Evolutionary conservation across 2,329 filamentous ascomycete genomes (phyloP).

Genomic region (Aspergillus pseudoviridinutans): DNA sequence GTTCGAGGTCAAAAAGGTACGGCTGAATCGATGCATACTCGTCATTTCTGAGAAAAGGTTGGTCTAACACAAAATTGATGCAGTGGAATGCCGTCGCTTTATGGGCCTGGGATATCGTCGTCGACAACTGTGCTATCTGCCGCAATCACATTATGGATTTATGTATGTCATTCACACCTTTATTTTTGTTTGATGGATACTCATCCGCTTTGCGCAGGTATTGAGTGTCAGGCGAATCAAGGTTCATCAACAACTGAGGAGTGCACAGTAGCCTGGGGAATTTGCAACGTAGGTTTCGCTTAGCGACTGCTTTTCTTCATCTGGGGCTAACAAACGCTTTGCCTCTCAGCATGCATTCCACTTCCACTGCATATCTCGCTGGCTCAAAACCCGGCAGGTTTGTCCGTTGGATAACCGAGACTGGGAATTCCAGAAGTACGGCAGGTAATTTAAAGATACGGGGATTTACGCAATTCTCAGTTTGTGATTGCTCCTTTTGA

Average conservation of each 20-base stretch:
- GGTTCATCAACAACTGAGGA: conserved; percentile 95
- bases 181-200: background rate
- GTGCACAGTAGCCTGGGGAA: conserved; percentile 98
- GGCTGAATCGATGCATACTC: conserved; percentile 6
- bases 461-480: background rate
- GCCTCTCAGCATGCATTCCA: conserved; percentile 85
- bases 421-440: conserved; percentile 99
- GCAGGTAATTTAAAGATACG: conserved; percentile 50
- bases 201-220: conserved; percentile 54
- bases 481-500: background rate
- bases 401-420: conserved; percentile 96
- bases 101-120: conserved; percentile 99
- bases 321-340: conserved; percentile 8
- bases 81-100: conserved; percentile 98
- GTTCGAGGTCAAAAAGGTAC: conserved; percentile 98
- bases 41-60: background rate
- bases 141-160: conserved; percentile 99
- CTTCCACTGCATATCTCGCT: conserved; percentile 98
- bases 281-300: conserved; percentile 77
- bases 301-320: background rate
- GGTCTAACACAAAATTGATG: conserved; percentile 12
- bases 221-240: conserved; percentile 98
- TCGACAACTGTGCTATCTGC: conserved; percentile 99
- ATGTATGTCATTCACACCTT: conserved; percentile 54
- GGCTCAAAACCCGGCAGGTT: conserved; percentile 98